Evolutionary conservation across 1,139 yeast genomes (phyloP).

Genomic region (Hemisphaericaspora subhashii): DNA sequence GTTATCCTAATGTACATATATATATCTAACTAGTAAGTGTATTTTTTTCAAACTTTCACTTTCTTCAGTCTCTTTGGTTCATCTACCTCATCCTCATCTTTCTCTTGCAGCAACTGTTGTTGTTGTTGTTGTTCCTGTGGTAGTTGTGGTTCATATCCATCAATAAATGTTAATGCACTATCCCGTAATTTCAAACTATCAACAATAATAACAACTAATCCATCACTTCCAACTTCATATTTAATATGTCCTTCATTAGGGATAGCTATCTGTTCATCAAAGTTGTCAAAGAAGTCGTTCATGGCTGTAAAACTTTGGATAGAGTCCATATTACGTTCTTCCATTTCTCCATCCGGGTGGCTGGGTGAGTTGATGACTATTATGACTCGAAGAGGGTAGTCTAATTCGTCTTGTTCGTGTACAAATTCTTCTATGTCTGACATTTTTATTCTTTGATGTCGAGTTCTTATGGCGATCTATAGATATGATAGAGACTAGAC

Average conservation of each 20-base stretch:
- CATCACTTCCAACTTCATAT: conserved; percentile 73
- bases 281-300: conserved; percentile 60
- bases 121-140: conserved; percentile 1
- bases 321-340: conserved; percentile 47
- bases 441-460: conserved; percentile 6
- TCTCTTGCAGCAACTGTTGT: too few species aligned
- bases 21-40: too few species aligned
- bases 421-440: conserved; percentile 15
- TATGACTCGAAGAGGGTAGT: conserved; percentile 44
- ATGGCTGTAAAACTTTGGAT: conserved; percentile 50
- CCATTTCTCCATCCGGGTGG: conserved; percentile 44
- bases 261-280: conserved; percentile 59
- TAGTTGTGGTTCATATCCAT: conserved; percentile 20
- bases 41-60: conserved; percentile 8
- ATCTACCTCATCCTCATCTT: conserved; percentile 7
- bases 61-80: conserved; percentile 11
- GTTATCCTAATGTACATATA: conserved; percentile 2
- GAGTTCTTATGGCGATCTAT: neutral
- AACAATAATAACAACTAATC: conserved; percentile 61
- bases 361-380: conserved; percentile 35
- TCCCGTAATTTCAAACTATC: conserved; percentile 33
- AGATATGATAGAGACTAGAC: neutral
- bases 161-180: conserved; percentile 37
- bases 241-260: conserved; percentile 69
- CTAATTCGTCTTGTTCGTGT: conserved; percentile 34